Base-by-base conservation (phyloP, 495 filamentous ascomycete species). In the Talaromyces adpressus region DNA sequence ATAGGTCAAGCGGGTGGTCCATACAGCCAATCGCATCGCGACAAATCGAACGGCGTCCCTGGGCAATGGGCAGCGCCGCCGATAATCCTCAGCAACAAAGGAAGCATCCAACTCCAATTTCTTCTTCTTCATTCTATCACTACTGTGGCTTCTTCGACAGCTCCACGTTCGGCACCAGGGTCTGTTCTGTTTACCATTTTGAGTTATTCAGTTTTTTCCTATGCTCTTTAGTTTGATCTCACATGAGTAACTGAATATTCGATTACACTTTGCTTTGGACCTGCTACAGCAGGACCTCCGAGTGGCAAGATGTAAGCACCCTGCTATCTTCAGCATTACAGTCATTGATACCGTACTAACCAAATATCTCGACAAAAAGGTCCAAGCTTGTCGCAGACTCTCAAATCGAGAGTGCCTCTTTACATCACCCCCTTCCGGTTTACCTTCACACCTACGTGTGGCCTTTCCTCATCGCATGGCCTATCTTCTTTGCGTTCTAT, bases 381-480 rank as follows among this genome's bases (percentile, higher is more conserved):
- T 72, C 85, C 80, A 87, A 88, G 71, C 90, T 99, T 74, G 91
- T 97, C 65, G 89, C 95, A 73, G 91, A 92, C 70, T 75, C 88
- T 70, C 91, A 96, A 82, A 96, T 99, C 73, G 83, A 88, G 77
- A 82, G 86, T 69, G 89, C 95, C 63, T 89, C 91, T 64, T 82
- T 99, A 62, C 90, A 97, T 71, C 91, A 89, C 71, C 93, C 95
- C 32, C 84, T 97, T 59, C 90, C 95, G 49, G 72, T 87, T 59
- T 85, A 86, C 64, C 77, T 92, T 39, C 94, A 97, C 76, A 77
- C 89, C 65, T 98, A 99, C 73, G 74, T 96, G 66, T 94, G 90
- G 90, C 94, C 94, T 0, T 99, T 96, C 68, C 72, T 88, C 30
- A 84, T 96, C 63, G 82, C 91, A 67, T 99, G 96, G 91, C 93